Percentiles rank a stretch among this genome's conserved stretches.
These are phyloP conservation scores for Salix viminalis DNA, from an alignment of 345 rosid genomes.

Conservation along the genomic window DNA sequence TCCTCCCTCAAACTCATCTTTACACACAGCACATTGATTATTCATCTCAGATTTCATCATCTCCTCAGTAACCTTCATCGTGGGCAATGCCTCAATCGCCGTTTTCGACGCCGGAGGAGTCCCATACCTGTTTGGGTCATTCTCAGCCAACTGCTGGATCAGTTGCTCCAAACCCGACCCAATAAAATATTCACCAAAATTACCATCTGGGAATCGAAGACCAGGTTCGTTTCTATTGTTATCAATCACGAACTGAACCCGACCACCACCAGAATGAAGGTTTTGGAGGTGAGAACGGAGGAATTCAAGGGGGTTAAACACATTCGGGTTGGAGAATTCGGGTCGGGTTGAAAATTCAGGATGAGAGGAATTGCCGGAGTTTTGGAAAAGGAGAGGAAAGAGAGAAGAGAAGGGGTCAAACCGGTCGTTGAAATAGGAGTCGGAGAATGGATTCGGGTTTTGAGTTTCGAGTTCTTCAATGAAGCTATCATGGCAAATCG, in stretches of 20 bases:
- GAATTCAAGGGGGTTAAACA: slow-evolving; percentile 35
- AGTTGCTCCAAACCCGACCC: slow-evolving; percentile 49
- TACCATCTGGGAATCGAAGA: slow-evolving; percentile 25
- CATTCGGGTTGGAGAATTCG: slow-evolving; percentile 1
- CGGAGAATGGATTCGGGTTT: slow-evolving; percentile 5
- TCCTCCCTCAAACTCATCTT: slow-evolving; percentile 38
- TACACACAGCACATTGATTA: slow-evolving; percentile 48
- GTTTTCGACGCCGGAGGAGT: slow-evolving; percentile 44
- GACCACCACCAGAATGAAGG: slow-evolving; percentile 38
- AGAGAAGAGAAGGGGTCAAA: slow-evolving; percentile 25
- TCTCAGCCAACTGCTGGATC: slow-evolving; percentile 49
- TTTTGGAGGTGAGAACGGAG: slow-evolving; percentile 32
- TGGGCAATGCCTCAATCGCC: slow-evolving; percentile 36
- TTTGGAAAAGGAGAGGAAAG: slow-evolving; percentile 21
- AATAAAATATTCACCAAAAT: slow-evolving; percentile 40
- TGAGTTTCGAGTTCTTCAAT: slow-evolving; percentile 40
- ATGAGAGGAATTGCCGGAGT: slow-evolving; percentile 14
- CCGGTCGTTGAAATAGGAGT: slow-evolving; percentile 19
- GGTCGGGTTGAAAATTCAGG: not conserved
- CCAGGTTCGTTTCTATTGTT: slow-evolving; percentile 19
- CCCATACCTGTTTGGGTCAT: slow-evolving; percentile 45
- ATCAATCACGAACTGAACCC: slow-evolving; percentile 41
- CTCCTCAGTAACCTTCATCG: slow-evolving; percentile 24
- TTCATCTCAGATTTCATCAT: slow-evolving; percentile 36
- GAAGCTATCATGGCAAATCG: slow-evolving; percentile 42